Evolutionary conservation across 2,329 filamentous ascomycete species (phyloP), one percentile per base, ranked within the genome.

Genomic region (Dactylellina parvicollis): DNA sequence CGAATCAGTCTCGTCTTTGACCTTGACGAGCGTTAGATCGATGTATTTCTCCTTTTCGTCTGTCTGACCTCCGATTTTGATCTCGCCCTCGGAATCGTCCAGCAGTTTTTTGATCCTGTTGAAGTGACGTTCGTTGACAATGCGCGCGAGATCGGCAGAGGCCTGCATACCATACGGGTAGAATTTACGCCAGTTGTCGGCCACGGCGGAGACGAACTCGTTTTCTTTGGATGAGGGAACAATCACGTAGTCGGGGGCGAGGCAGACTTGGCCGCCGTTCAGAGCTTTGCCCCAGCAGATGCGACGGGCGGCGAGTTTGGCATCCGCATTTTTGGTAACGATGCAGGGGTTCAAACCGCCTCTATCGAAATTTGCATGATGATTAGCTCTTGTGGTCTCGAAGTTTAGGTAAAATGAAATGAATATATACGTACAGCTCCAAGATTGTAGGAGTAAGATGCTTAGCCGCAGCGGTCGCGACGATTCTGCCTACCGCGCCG

Each of bases 281-380:
- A 92, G 80, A 2, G 87, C 85, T 85, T 98, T 99, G 54, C 89
- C 90, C 92, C 93, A 99, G 49, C 96, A 83, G 60, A 98, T 84
- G 34, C 95, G 87, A 70, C 90, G 86, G 3, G 95, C 94, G 0
- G 94, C 93, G 54, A 97, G 84, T 75, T 87, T 85, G 56, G 92
- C 83, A 81, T 98, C 87, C 46, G 92, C 90, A 77, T 91, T 87
- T 80, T 90, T 92, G 73, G 93, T 95, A 79, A 98, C 84, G 79
- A 98, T 94, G 74, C 93, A 92, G 22, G 95, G 95, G 83, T 98
- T 98, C 76, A 87, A 85, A 73, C 95, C 95, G 70, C 95, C 95
- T 49, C 75, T 77, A 28, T 52, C 18, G 14, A 10, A 14, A 36
- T 24, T 18, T 52, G 26, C 36, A 42, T 49, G 34, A 38, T 32